phyloP scores from a whole-genome alignment of 306 rosid genomes.

The Gastrolobium villosum region DNA sequence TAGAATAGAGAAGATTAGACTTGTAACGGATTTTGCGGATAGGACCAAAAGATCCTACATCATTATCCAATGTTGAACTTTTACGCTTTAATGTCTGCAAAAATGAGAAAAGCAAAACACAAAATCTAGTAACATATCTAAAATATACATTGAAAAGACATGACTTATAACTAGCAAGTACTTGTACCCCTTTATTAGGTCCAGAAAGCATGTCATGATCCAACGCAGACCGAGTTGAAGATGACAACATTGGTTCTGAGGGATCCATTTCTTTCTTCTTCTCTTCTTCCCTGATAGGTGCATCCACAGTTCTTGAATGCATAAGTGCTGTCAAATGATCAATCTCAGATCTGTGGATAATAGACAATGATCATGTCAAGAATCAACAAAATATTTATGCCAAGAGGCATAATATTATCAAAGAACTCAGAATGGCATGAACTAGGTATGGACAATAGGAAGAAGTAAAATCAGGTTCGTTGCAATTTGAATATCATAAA shows the following conservation, averaged over 20 bases:
- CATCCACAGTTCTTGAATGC: too few relatives aligned
- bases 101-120: slow-evolving; percentile 23
- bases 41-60: slow-evolving; percentile 86
- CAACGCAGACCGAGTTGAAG: slow-evolving; percentile 63
- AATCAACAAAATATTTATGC: slow-evolving; percentile 13
- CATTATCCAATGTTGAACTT: slow-evolving; percentile 75
- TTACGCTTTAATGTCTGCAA: slow-evolving; percentile 76
- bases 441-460: slow-evolving; percentile 6
- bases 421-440: not conserved
- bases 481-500: not conserved
- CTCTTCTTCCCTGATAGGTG: too few relatives aligned
- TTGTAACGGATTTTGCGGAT: slow-evolving; percentile 83
- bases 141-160: slow-evolving; percentile 25
- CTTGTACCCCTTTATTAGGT: slow-evolving; percentile 69
- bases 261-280: too few relatives aligned
- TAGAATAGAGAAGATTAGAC: slow-evolving; percentile 71
- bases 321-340: too few relatives aligned
- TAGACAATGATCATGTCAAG: slow-evolving; percentile 12
- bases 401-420: slow-evolving; percentile 12
- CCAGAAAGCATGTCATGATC: slow-evolving; percentile 65
- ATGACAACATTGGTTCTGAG: slow-evolving; percentile 51
- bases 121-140: slow-evolving; percentile 19
- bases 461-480: slow-evolving; percentile 18
- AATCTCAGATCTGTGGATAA: too few relatives aligned
- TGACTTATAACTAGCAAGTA: slow-evolving; percentile 31